Evolutionary conservation across 176 grass and related monocot species (phyloP).

Genomic region (Tuctoria greenei): DNA sequence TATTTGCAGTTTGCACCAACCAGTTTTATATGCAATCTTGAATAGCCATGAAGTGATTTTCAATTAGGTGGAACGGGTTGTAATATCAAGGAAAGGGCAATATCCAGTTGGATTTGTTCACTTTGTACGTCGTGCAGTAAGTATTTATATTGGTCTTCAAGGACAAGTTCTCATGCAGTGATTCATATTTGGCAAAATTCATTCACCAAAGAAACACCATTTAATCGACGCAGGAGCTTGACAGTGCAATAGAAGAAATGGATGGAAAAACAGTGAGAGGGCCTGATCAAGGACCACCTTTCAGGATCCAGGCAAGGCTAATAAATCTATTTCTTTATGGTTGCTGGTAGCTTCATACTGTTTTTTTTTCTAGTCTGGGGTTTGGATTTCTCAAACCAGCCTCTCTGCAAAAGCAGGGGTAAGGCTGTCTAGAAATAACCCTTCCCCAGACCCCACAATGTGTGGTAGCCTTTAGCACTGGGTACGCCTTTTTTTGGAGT

Average conservation of each 20-base stretch:
- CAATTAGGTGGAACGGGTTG: conserved; percentile 61
- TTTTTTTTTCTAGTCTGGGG: background rate
- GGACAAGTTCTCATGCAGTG: conserved; percentile 21
- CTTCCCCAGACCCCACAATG: no score
- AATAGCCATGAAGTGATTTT: conserved; percentile 26
- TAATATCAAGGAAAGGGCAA: conserved; percentile 68
- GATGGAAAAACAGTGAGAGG: conserved; percentile 69
- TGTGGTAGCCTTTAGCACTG: no score
- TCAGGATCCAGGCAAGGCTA: conserved; percentile 67
- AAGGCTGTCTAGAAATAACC: no score
- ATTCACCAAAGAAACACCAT: background rate
- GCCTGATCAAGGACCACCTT: conserved; percentile 59
- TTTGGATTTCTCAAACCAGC: no score
- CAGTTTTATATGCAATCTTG: conserved; percentile 26
- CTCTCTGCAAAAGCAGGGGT: no score
- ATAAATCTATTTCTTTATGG: conserved; percentile 9
- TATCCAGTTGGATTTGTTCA: conserved; percentile 78
- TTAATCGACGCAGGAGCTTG: conserved; percentile 51
- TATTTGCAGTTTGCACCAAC: conserved; percentile 36
- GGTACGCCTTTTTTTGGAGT: no score
- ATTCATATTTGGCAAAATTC: background rate
- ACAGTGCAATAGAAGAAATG: conserved; percentile 76
- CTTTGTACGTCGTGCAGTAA: conserved; percentile 60
- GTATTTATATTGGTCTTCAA: conserved; percentile 32
- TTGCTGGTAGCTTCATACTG: conserved; percentile 12